Evolutionary conservation across 176 grass and related monocot genomes (phyloP).

Genomic region (Carex myosuroides): DNA sequence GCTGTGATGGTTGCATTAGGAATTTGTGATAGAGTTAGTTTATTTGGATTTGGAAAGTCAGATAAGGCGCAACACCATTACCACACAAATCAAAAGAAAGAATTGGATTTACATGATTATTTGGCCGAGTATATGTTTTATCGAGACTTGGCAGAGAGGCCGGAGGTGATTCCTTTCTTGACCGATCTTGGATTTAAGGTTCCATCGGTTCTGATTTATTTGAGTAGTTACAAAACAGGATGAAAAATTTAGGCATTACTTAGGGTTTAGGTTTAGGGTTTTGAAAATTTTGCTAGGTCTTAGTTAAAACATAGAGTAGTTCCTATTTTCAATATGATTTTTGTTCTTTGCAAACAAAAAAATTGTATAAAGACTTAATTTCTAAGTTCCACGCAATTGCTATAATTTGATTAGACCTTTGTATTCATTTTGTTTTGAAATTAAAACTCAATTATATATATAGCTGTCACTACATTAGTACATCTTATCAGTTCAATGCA

Average conservation of each 20-base stretch:
- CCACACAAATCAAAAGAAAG: slow-evolving; percentile 91
- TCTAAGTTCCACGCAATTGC: neutral
- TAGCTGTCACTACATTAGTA: neutral
- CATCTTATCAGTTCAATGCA: neutral
- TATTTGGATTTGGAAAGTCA: slow-evolving; percentile 82
- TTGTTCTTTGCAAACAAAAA: neutral
- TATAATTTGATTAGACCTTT: neutral
- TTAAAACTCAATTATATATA: neutral
- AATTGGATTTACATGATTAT: slow-evolving; percentile 91
- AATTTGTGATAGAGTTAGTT: slow-evolving; percentile 72
- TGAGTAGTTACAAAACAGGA: slow-evolving; percentile 19
- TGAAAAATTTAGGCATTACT: slow-evolving; percentile 9
- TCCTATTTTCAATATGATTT: neutral
- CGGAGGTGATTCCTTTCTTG: slow-evolving; percentile 76
- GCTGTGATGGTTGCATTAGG: slow-evolving; percentile 89
- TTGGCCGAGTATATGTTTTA: slow-evolving; percentile 87
- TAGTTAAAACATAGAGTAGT: neutral
- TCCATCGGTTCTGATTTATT: slow-evolving; percentile 57
- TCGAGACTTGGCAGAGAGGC: slow-evolving; percentile 46
- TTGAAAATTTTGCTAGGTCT: slow-evolving; percentile 17
- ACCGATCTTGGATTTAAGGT: slow-evolving; percentile 44
- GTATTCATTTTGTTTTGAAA: neutral
- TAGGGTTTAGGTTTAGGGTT: neutral
- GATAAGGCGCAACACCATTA: slow-evolving; percentile 81
- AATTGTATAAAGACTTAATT: neutral